phyloP scores from a whole-genome alignment of 2,329 filamentous ascomycete genomes.

The Zymoseptoria brevis region DNA sequence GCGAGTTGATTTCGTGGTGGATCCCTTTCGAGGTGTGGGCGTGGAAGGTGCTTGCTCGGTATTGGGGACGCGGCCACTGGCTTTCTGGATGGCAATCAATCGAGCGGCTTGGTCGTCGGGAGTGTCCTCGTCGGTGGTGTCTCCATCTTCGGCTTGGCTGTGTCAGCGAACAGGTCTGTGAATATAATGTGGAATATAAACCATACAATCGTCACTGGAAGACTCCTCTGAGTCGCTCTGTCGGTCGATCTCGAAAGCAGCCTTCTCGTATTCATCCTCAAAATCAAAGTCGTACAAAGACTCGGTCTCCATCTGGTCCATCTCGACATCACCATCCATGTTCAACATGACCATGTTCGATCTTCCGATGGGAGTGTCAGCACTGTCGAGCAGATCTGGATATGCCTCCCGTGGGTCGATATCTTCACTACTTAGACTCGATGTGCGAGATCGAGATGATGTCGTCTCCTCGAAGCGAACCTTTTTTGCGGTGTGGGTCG shows the following conservation, averaged over 20 bases:
- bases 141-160: conserved; percentile 28
- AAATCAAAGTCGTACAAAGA: conserved; percentile 29
- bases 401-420: conserved; percentile 27
- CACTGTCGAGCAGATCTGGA: conserved; percentile 29
- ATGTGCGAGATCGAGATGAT: conserved; percentile 23
- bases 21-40: not conserved
- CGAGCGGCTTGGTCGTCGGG: conserved; percentile 21
- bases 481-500: conserved; percentile 24
- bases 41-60: conserved; percentile 16
- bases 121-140: conserved; percentile 30
- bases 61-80: conserved; percentile 7
- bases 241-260: conserved; percentile 24
- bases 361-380: conserved; percentile 13
- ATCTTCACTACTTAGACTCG: conserved; percentile 27
- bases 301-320: conserved; percentile 21
- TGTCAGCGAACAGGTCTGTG: conserved; percentile 18
- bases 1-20: conserved; percentile 6
- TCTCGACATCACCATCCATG: conserved; percentile 19
- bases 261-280: conserved; percentile 26
- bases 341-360: conserved; percentile 12
- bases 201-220: conserved; percentile 28
- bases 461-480: conserved; percentile 30
- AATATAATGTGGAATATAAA: conserved; percentile 1
- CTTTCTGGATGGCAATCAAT: conserved; percentile 15
- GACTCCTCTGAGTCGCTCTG: conserved; percentile 25